Conservation (phyloP, 306 rosid species). For the Cucumis melo region DNA sequence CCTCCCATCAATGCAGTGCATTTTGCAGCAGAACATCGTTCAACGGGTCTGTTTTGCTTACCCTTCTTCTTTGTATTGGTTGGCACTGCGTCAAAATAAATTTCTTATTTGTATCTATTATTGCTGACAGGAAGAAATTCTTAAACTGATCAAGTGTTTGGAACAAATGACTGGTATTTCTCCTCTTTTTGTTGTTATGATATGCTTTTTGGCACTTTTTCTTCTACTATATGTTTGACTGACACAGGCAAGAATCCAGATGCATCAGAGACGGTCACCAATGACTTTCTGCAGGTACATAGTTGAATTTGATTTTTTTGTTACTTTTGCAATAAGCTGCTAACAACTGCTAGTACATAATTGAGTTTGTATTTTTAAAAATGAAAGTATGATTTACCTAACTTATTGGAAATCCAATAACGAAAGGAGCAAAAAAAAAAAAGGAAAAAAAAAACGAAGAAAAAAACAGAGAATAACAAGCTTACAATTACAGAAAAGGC, state of each 20-base stretch:
- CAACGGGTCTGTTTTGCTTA: slow-evolving; percentile 53
- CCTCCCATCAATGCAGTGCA: slow-evolving; percentile 58
- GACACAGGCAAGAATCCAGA: slow-evolving; percentile 55
- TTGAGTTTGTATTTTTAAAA: neutral
- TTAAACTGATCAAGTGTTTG: slow-evolving; percentile 65
- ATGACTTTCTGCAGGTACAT: slow-evolving; percentile 60
- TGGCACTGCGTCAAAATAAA: slow-evolving; percentile 8
- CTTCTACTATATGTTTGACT: slow-evolving; percentile 8
- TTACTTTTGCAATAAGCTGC: neutral
- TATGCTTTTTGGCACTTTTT: slow-evolving; percentile 4
- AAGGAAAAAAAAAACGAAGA: neutral
- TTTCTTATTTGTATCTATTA: slow-evolving; percentile 5
- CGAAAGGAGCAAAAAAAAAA: neutral
- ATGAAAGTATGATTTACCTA: neutral
- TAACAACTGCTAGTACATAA: neutral
- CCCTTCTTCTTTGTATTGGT: neutral
- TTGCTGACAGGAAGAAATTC: slow-evolving; percentile 64
- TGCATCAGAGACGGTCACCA: slow-evolving; percentile 33
- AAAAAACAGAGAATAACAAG: neutral
- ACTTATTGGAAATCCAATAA: neutral
- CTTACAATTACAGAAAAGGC: neutral
- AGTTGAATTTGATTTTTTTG: neutral
- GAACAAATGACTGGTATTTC: slow-evolving; percentile 69
- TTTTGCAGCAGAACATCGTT: slow-evolving; percentile 63
- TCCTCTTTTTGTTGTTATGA: neutral